Evolutionary conservation across 768 basidiomycete species (phyloP).

Genomic region (Leccinum arenicola): DNA sequence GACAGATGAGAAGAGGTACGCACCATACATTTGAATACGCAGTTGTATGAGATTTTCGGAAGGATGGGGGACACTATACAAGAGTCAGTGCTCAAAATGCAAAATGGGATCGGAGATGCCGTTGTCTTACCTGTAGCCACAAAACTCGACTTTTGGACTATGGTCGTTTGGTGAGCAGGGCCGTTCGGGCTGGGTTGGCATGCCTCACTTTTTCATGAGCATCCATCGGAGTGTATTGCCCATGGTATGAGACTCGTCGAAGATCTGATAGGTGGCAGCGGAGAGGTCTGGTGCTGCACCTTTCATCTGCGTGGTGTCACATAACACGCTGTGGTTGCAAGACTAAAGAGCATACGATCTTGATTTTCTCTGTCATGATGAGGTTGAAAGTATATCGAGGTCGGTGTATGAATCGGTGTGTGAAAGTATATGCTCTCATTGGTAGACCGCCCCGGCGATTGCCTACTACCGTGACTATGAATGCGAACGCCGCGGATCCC

Average conservation of each 20-base stretch:
- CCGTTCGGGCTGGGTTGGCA: neutral
- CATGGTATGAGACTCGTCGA: constrained; percentile 93
- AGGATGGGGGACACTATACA: constrained; percentile 70
- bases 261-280: constrained; percentile 87
- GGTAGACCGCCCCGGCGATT: too few relatives aligned
- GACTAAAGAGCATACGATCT: constrained; percentile 25
- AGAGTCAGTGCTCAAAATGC: neutral
- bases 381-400: neutral
- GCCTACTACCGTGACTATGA: too few relatives aligned
- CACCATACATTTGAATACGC: constrained; percentile 99
- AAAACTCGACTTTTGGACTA: neutral
- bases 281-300: constrained; percentile 81
- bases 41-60: constrained; percentile 96
- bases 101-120: too few relatives aligned
- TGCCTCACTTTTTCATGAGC: constrained; percentile 94
- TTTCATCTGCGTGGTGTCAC: constrained; percentile 58
- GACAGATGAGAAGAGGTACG: constrained; percentile 30
- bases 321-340: constrained; percentile 1
- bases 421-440: too few relatives aligned
- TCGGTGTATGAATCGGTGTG: too few relatives aligned
- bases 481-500: too few relatives aligned
- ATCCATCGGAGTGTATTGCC: constrained; percentile 97
- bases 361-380: constrained; percentile 34
- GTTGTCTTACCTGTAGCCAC: neutral
- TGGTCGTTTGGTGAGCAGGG: constrained; percentile 3